Conservation (phyloP, 768 basidiomycete genomes). For the Pholiota conissans region DNA sequence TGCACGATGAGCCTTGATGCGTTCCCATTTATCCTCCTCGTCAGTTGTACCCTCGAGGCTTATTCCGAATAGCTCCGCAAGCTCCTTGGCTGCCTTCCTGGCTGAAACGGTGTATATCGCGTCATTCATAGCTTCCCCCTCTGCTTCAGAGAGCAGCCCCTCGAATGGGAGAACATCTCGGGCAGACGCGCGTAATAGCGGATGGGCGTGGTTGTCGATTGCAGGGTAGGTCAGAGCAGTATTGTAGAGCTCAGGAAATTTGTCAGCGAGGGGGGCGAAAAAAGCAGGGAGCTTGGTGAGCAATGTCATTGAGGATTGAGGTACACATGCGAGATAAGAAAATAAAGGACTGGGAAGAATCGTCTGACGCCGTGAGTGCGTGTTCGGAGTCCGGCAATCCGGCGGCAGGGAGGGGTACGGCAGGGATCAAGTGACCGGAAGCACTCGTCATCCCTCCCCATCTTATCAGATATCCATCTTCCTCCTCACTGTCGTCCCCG, state of each 20-base stretch:
- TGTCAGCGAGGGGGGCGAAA: neutral
- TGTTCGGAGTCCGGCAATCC: too few species aligned
- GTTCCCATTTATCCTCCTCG: conserved; percentile 51
- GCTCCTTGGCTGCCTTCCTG: conserved; percentile 55
- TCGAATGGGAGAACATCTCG: conserved; percentile 57
- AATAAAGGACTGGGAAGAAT: too few species aligned
- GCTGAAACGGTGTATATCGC: conserved; percentile 58
- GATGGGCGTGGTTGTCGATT: conserved; percentile 83
- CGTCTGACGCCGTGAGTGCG: too few species aligned
- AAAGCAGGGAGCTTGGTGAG: neutral
- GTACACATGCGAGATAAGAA: too few species aligned
- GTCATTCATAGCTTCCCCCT: conserved; percentile 49
- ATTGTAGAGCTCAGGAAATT: conserved; percentile 22
- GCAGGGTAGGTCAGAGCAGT: conserved; percentile 44
- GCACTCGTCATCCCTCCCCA: neutral
- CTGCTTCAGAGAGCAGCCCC: conserved; percentile 65
- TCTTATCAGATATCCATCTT: conserved; percentile 23
- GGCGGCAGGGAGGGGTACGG: neutral
- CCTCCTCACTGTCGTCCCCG: conserved; percentile 1
- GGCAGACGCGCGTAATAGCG: conserved; percentile 51
- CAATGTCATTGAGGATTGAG: neutral
- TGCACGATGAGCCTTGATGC: conserved; percentile 48
- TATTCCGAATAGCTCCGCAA: conserved; percentile 45
- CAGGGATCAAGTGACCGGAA: neutral
- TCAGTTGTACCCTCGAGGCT: conserved; percentile 22